Conservation (phyloP, 225 moss, liverwort and hornwort genomes). For the Sphagnum tenellum region DNA sequence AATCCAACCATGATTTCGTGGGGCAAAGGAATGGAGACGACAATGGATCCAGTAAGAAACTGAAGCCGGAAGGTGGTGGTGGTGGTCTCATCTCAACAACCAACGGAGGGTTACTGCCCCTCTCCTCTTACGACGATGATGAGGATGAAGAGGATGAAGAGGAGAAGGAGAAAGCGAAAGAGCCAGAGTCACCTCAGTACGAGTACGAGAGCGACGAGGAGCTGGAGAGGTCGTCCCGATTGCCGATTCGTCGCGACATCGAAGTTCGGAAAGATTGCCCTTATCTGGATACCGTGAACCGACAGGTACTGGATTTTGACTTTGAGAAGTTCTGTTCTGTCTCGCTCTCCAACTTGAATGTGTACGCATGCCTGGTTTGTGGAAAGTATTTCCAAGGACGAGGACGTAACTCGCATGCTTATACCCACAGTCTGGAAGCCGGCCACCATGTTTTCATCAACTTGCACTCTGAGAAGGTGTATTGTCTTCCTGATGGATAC, state of each 20-base stretch:
- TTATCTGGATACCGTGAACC: conserved; percentile 90
- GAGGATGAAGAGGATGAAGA: conserved; percentile 39
- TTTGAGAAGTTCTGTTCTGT: conserved; percentile 99
- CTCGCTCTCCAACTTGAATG: conserved; percentile 96
- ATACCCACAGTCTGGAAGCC: conserved; percentile 96
- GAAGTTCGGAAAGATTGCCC: conserved; percentile 96
- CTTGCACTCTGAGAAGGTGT: conserved; percentile 95
- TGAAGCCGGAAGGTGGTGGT: conserved; percentile 2
- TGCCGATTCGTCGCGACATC: conserved; percentile 47
- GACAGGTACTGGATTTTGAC: conserved; percentile 90
- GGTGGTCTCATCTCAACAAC: background rate
- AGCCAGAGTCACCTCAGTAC: conserved; percentile 12
- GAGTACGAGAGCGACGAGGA: conserved; percentile 70
- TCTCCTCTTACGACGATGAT: conserved; percentile 51
- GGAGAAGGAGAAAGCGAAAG: conserved; percentile 19
- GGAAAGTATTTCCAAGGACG: conserved; percentile 99
- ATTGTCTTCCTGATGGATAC: conserved; percentile 95
- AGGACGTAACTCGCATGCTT: conserved; percentile 91
- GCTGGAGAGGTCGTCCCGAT: conserved; percentile 42
- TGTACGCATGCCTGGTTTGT: conserved; percentile 99
- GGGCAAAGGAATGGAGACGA: no score
- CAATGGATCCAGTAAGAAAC: conserved; percentile 6
- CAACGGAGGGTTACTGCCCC: conserved; percentile 12
- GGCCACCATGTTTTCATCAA: conserved; percentile 98
- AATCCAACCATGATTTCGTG: no score